Evolutionary conservation across 352 stramenopile species (phyloP).

Genomic region (Elongisporangium senticosum): DNA sequence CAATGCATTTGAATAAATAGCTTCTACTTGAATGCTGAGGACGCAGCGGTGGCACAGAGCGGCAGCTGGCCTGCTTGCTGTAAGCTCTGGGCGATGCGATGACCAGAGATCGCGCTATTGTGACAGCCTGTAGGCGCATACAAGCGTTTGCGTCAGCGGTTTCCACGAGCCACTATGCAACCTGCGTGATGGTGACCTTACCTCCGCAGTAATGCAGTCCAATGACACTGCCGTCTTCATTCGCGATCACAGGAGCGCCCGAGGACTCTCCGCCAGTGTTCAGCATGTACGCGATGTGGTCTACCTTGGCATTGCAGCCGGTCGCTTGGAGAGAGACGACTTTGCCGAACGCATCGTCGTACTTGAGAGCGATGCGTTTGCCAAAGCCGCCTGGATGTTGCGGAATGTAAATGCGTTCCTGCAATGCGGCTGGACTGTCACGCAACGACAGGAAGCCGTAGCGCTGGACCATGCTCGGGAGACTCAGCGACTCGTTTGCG

Average conservation of each 20-base stretch:
- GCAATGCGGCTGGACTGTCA: slow-evolving; percentile 1
- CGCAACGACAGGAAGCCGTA: slow-evolving; percentile 48
- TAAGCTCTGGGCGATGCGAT: slow-evolving; percentile 25
- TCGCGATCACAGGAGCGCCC: slow-evolving; percentile 37
- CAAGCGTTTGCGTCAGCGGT: not conserved
- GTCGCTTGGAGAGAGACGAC: slow-evolving; percentile 18
- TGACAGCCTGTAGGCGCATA: slow-evolving; percentile 14
- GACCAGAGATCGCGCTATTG: slow-evolving; percentile 31
- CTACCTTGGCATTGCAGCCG: slow-evolving; percentile 24
- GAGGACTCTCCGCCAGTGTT: slow-evolving; percentile 46
- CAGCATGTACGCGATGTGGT: slow-evolving; percentile 39
- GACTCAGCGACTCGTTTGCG: slow-evolving; percentile 1
- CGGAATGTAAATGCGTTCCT: slow-evolving; percentile 52
- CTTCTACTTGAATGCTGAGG: not conserved
- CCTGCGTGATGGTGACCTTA: not conserved
- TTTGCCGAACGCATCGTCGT: slow-evolving; percentile 14
- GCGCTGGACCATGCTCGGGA: slow-evolving; percentile 10
- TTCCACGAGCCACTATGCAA: not conserved
- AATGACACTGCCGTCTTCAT: slow-evolving; percentile 28
- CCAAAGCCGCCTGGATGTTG: slow-evolving; percentile 35
- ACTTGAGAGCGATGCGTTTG: slow-evolving; percentile 50
- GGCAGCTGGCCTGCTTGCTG: slow-evolving; percentile 12
- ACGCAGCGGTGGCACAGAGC: slow-evolving; percentile 10
- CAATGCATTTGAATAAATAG: not conserved
- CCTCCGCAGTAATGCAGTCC: slow-evolving; percentile 52